Conservation (phyloP, 1,284 basidiomycete species). For the Trametes pubescens region DNA sequence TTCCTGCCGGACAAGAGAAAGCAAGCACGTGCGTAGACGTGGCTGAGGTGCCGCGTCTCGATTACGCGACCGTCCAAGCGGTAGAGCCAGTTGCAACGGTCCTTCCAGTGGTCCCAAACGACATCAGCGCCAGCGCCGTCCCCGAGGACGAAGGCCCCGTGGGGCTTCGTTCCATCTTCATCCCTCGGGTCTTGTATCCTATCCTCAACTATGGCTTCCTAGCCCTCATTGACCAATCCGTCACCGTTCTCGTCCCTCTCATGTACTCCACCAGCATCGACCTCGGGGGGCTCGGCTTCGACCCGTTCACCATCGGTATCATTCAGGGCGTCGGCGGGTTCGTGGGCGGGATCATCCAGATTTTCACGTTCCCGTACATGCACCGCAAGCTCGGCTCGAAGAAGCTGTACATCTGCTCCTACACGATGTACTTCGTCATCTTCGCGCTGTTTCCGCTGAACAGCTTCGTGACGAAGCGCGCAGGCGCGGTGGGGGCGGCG, state of each 20-base stretch:
- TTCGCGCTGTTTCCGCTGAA: conserved; percentile 60
- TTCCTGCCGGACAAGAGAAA: background rate
- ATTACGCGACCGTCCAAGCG: background rate
- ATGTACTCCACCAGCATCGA: conserved; percentile 68
- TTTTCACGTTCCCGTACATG: conserved; percentile 62
- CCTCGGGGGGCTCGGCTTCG: conserved; percentile 67
- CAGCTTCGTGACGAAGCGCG: conserved; percentile 41
- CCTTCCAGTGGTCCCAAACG: background rate
- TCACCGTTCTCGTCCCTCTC: conserved; percentile 61
- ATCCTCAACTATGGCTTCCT: conserved; percentile 68
- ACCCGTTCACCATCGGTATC: conserved; percentile 63
- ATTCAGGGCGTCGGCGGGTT: conserved; percentile 63
- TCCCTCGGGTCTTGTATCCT: conserved; percentile 58
- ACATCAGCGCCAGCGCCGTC: background rate
- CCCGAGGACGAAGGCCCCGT: background rate
- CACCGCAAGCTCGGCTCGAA: conserved; percentile 62
- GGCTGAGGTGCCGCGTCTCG: background rate
- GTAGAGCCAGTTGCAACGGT: background rate
- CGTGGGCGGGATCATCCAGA: conserved; percentile 63
- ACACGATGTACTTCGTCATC: conserved; percentile 56
- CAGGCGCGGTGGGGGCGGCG: conserved; percentile 19
- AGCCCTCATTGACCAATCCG: conserved; percentile 66
- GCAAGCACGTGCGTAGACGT: background rate
- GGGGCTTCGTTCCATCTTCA: conserved; percentile 37
- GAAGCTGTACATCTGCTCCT: conserved; percentile 53